Conservation (phyloP, 768 basidiomycete genomes). For the Rhodotorula paludigena region DNA sequence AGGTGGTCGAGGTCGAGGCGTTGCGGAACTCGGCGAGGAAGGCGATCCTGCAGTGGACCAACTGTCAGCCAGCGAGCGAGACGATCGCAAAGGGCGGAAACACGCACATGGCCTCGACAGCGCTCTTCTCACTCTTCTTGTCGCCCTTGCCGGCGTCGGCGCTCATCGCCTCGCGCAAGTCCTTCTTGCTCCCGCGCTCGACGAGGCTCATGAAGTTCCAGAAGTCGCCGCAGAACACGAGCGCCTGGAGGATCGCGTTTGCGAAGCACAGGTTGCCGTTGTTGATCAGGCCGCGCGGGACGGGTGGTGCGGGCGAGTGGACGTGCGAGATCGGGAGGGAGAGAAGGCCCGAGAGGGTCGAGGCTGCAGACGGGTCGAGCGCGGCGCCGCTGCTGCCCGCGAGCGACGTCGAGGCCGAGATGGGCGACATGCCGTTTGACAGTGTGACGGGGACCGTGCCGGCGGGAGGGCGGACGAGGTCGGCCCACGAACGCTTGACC, state of each 20-base stretch:
- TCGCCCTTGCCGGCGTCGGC: neutral
- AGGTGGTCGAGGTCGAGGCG: conserved; percentile 4
- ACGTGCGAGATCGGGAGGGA: conserved; percentile 4
- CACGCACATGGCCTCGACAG: conserved; percentile 53
- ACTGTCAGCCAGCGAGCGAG: neutral
- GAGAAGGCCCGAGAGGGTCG: conserved; percentile 1
- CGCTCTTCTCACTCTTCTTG: conserved; percentile 40
- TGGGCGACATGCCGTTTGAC: conserved; percentile 1
- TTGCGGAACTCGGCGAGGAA: conserved; percentile 71
- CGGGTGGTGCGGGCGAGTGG: conserved; percentile 3
- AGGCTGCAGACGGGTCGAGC: neutral
- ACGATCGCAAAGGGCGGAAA: neutral
- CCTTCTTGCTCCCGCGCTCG: conserved; percentile 55
- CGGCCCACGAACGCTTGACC: conserved; percentile 29
- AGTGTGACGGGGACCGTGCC: neutral
- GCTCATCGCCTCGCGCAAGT: conserved; percentile 45
- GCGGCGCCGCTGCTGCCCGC: neutral
- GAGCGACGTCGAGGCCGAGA: conserved; percentile 6
- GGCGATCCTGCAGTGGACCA: conserved; percentile 43
- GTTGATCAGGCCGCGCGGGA: conserved; percentile 79
- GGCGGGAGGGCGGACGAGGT: conserved; percentile 27
- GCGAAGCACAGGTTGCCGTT: conserved; percentile 97
- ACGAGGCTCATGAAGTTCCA: conserved; percentile 69
- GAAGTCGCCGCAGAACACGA: conserved; percentile 86
- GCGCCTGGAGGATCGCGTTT: conserved; percentile 81